Evolutionary conservation across 1,284 basidiomycete genomes (phyloP), one percentile per base, ranked within the genome.

Genomic region (Sutorius eximius): DNA sequence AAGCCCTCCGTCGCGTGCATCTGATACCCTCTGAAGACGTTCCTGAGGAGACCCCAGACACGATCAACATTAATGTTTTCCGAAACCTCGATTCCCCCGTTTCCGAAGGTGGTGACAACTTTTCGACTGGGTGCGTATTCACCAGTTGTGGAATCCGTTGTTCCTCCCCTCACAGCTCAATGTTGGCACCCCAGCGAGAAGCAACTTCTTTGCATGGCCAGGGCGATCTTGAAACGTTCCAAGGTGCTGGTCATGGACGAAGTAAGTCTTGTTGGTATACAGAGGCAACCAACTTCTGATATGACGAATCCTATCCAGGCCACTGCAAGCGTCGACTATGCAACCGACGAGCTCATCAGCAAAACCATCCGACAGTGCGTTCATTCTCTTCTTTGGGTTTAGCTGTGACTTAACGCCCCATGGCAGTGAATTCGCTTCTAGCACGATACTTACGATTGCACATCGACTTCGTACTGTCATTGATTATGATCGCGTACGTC

Each of bases 81-180:
- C 82, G 85, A 33, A 86, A 93, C 68, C 78, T 98, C 3, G 91
- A 93, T 57, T 91, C 89, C 1, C 71, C 83, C 15, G 93, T 97
- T 11, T 89, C 89, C 1, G 91, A 93, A 72, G 88, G 88, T 2
- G 93, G 93, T n/a, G 93, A 95, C 43, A 97, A 96, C 72, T 95
- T 96, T 69, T 93, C 89, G 0, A 89, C 89, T 7, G 94, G 94
- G 87, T 88, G 62, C 43, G 79, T 48, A 5, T 44, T 32, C 27
- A 5, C 16, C 24, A 2, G 15, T 27, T n/a, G 6, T 10, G 2
- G n/a, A 44, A 5, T 27, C 7, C 13, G 24, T 6, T 8, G n/a
- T 13, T 6, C 13, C 41, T 16, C 7, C 33, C 13, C 3, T n/a
- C 15, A 15, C 49, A 5, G 20, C 44, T 60, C 38, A 64, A 34